phyloP scores from a whole-genome alignment of 2,329 filamentous ascomycete species.

The Sordariomycetes sp. region DNA sequence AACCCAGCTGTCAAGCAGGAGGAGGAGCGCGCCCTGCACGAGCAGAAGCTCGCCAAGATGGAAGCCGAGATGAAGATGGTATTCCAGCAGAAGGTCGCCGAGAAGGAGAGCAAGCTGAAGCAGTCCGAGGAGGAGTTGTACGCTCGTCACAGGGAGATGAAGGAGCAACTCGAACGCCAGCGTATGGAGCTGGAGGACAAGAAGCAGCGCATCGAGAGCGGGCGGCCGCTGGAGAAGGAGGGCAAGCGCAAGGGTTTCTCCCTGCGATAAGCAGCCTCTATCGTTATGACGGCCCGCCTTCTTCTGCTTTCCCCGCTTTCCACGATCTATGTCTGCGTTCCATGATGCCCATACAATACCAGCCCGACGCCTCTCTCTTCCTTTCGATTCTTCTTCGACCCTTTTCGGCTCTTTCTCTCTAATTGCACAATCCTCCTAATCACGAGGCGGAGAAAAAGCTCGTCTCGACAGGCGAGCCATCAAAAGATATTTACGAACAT shows the following conservation, averaged over 20 bases:
- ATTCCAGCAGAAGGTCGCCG: constrained; percentile 99
- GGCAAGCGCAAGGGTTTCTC: constrained; percentile 99
- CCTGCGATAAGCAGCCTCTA: constrained; percentile 60
- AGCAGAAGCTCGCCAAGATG: constrained; percentile 99
- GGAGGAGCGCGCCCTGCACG: constrained; percentile 94
- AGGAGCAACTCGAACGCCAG: constrained; percentile 96
- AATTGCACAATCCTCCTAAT: constrained; percentile 29
- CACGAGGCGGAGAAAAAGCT: constrained; percentile 21
- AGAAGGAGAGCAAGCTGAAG: constrained; percentile 99
- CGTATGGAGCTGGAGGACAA: constrained; percentile 95
- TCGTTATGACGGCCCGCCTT: constrained; percentile 9
- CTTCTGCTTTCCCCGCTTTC: constrained; percentile 16
- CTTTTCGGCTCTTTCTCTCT: constrained; percentile 25
- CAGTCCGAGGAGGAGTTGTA: constrained; percentile 99
- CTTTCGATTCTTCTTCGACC: constrained; percentile 28
- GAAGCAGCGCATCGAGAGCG: constrained; percentile 91
- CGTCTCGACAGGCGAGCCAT: constrained; percentile 19
- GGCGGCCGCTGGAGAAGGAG: constrained; percentile 93
- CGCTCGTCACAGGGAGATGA: constrained; percentile 98
- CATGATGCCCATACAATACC: constrained; percentile 52
- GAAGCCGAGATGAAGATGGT: constrained; percentile 99
- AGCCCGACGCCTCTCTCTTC: constrained; percentile 45
- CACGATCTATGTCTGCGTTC: constrained; percentile 47
- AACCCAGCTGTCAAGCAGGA: constrained; percentile 99
- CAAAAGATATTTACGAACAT: no score